Evolutionary conservation across 257 asterid species (phyloP).

Genomic region (Solanum lycopersicoides): DNA sequence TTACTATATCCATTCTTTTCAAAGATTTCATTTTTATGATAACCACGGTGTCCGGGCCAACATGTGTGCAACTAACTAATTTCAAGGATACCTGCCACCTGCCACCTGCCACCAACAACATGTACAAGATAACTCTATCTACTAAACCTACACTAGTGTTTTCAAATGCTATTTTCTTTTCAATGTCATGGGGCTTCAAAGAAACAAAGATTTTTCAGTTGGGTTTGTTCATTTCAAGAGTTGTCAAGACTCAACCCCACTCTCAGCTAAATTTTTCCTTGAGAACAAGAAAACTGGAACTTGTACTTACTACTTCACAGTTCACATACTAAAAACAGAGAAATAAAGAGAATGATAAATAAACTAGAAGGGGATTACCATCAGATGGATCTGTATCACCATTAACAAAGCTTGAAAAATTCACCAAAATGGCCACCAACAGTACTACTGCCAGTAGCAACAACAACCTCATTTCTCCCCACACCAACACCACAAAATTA

Average conservation of each 20-base stretch:
- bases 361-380: conserved; percentile 18
- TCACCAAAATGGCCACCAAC: conserved; percentile 26
- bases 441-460: conserved; percentile 12
- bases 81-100: not conserved
- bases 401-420: conserved; percentile 17
- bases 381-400: conserved; percentile 64
- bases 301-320: not conserved
- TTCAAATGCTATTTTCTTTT: not conserved
- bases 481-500: not conserved
- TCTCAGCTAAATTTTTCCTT: not conserved
- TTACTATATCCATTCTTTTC: not conserved
- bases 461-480: not conserved
- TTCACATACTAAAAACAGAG: not conserved
- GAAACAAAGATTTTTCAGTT: not conserved
- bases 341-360: not conserved
- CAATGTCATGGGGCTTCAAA: not conserved
- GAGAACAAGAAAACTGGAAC: not conserved
- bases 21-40: not conserved
- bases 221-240: not conserved
- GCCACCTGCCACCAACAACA: not conserved
- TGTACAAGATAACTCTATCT: not conserved
- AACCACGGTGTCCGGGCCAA: not conserved
- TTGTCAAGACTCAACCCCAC: not conserved
- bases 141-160: not conserved
- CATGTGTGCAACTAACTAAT: not conserved